Base-by-base conservation (phyloP, 1,284 basidiomycete species). In the Austroboletus niveus region DNA sequence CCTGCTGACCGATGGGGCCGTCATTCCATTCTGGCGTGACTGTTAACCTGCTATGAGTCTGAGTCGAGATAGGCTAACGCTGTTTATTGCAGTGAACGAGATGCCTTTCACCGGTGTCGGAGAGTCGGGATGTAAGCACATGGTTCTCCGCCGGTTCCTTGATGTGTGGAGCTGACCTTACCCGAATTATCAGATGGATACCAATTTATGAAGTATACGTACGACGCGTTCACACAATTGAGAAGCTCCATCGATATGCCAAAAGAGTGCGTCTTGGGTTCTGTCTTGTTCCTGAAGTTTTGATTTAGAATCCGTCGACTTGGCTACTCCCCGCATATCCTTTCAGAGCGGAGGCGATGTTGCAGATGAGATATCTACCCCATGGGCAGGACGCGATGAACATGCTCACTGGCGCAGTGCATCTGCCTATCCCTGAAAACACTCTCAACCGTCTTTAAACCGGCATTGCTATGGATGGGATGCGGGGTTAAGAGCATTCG, bases 171-270 rank as follows among this genome's bases (percentile, higher is more conserved):
- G 17, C 54, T 55, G 17, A 63, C 22, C 3, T 31, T 29, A 31
- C 24, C 17, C 9, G n/a, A 9, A 39, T 31, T 8, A 11, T 12
- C 29, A 79, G 77, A 73, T 39, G 79, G 78, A 27, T 63, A 68
- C 43, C 70, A 77, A 48, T 61, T 63, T 5, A 68, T 77, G 49
- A 78, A 79, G 57, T 73, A 68, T 54, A 64, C 70, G 0, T 81
- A 77, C 52, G 75, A 78, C 49, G 62, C 69, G 10, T 79, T 80
- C 65, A 78, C 75, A 17, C 74, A 80, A 45, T 55, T 71, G 36
- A 69, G 77, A 42, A 60, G 73, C 11, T 72, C 74, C 14, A 56
- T 80, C 14, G 74, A 79, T 52, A 71, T 69, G 45, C 78, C 79
- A 8, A 62, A 58, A 53, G 57, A 55, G 68, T 77, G 50, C 32